Conservation (phyloP, 768 basidiomycete species). For the Amanita jacksonii region DNA sequence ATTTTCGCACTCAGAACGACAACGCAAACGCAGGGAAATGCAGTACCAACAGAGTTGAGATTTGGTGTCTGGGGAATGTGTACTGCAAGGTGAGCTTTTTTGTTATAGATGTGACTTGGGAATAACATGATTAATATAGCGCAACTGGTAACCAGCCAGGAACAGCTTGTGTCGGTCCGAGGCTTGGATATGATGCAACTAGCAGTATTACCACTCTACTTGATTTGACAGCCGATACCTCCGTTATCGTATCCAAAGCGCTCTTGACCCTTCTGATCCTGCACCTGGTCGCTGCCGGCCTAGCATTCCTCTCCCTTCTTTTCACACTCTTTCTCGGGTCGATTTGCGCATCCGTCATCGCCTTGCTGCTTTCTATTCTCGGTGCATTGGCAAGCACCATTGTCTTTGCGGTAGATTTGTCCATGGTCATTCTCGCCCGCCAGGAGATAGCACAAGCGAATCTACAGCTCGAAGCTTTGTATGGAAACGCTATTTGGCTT, state of each 20-base stretch:
- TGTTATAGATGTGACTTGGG: background rate
- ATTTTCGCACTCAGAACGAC: slow-evolving; percentile 40
- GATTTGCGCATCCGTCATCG: slow-evolving; percentile 42
- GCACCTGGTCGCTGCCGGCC: slow-evolving; percentile 54
- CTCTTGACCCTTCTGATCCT: slow-evolving; percentile 52
- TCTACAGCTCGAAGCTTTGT: slow-evolving; percentile 35
- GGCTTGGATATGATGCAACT: slow-evolving; percentile 63
- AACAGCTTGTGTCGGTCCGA: slow-evolving; percentile 50
- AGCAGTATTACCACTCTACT: slow-evolving; percentile 28
- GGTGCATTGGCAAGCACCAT: slow-evolving; percentile 44
- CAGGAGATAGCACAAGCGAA: slow-evolving; percentile 31
- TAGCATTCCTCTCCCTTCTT: slow-evolving; percentile 45
- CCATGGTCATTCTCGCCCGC: slow-evolving; percentile 44
- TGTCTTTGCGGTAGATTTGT: slow-evolving; percentile 54
- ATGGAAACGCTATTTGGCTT: slow-evolving; percentile 72
- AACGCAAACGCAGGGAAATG: slow-evolving; percentile 28
- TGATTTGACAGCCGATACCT: slow-evolving; percentile 35
- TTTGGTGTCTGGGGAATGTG: slow-evolving; percentile 86
- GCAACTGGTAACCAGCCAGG: slow-evolving; percentile 24
- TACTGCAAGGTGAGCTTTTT: slow-evolving; percentile 36
- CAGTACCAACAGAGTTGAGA: slow-evolving; percentile 48
- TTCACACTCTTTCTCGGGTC: slow-evolving; percentile 52
- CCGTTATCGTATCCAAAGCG: slow-evolving; percentile 36
- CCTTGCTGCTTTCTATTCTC: slow-evolving; percentile 49
- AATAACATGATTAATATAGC: slow-evolving; percentile 12